Evolutionary conservation across 176 grass and related monocot species (phyloP).

Genomic region (Ensete ventricosum): DNA sequence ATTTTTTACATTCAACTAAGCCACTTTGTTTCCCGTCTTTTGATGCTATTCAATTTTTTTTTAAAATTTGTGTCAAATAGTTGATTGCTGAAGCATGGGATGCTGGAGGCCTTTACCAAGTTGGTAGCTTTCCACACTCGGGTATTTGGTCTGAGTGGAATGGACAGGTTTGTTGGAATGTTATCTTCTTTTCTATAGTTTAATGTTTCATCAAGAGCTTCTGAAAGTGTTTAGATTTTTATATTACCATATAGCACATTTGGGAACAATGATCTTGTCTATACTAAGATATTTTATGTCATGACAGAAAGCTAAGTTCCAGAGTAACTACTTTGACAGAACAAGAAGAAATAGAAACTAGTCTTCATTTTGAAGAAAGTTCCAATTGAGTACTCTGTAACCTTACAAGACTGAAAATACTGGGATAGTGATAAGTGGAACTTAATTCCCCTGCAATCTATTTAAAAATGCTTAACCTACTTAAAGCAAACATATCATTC

Average conservation of each 20-base stretch:
- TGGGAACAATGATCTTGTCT: too few relatives aligned
- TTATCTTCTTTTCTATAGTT: conserved; percentile 5
- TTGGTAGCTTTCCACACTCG: conserved; percentile 89
- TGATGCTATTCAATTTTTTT: conserved; percentile 12
- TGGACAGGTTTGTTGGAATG: conserved; percentile 56
- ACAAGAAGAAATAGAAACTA: too few relatives aligned
- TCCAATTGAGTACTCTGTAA: too few relatives aligned
- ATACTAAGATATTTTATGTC: too few relatives aligned
- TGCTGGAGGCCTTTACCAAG: conserved; percentile 99
- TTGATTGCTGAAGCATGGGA: conserved; percentile 99
- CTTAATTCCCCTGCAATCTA: too few relatives aligned
- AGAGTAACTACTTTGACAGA: too few relatives aligned
- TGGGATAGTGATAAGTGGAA: too few relatives aligned
- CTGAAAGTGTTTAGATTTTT: neutral
- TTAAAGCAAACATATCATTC: too few relatives aligned
- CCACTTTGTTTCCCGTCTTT: neutral
- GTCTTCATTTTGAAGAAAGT: too few relatives aligned
- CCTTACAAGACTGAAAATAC: too few relatives aligned
- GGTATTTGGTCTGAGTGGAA: conserved; percentile 97
- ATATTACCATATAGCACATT: neutral
- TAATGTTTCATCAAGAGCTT: neutral
- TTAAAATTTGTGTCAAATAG: conserved; percentile 30
- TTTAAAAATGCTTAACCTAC: too few relatives aligned
- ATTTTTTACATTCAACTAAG: neutral
- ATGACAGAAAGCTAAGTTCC: too few relatives aligned